Conservation (phyloP, 805 yeast genomes). For the Teunomyces panamensis region DNA sequence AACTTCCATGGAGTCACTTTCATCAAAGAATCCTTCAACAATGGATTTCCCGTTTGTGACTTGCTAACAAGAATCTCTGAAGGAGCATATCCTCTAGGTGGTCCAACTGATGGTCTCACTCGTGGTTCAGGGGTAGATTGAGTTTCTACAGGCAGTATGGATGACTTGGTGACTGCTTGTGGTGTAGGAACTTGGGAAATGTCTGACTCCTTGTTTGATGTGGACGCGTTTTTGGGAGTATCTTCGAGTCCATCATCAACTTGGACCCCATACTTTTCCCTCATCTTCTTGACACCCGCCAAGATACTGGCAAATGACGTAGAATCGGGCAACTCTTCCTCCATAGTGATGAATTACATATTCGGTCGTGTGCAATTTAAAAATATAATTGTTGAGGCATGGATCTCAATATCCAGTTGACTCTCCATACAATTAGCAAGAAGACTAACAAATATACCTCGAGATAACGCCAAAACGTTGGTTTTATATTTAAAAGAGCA, state of each 20-base stretch:
- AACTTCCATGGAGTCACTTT: constrained; percentile 53
- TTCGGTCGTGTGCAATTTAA: not conserved
- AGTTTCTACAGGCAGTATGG: not conserved
- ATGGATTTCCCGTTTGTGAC: constrained; percentile 71
- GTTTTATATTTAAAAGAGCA: no score
- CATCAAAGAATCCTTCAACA: constrained; percentile 48
- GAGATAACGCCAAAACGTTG: no score
- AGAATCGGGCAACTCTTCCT: constrained; percentile 36
- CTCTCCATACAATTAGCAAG: no score
- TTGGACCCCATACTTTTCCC: constrained; percentile 40
- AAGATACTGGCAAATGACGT: constrained; percentile 69
- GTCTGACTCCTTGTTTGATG: not conserved
- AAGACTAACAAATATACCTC: no score
- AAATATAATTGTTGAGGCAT: not conserved
- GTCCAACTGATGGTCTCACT: not conserved
- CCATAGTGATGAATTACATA: not conserved
- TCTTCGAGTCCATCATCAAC: not conserved
- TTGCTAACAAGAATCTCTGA: constrained; percentile 24
- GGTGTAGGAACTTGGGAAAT: no score
- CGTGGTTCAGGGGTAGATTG: not conserved
- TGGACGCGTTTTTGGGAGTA: not conserved
- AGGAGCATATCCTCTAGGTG: constrained; percentile 5
- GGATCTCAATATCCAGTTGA: not conserved
- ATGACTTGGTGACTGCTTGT: not conserved
- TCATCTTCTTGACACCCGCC: constrained; percentile 63